Conservation (phyloP, 805 yeast species). For the Suhomyces prunicola region DNA sequence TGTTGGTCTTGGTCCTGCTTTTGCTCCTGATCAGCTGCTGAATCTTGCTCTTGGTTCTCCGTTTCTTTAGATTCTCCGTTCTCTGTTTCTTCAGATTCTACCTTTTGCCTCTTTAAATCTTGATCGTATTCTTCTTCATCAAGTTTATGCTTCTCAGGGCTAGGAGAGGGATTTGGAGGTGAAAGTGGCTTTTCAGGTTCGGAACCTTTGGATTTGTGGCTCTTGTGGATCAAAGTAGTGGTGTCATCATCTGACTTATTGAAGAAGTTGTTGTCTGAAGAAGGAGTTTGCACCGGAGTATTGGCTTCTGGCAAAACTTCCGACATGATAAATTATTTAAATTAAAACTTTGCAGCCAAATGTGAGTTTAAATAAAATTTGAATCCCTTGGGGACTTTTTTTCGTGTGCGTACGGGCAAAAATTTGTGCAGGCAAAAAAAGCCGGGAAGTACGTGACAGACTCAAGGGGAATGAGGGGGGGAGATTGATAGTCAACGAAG, state of each 20-base stretch:
- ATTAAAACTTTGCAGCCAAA: slow-evolving; percentile 2
- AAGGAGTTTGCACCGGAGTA: slow-evolving; percentile 40
- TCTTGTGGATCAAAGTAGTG: slow-evolving; percentile 7
- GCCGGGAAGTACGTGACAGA: not conserved
- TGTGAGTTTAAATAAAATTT: slow-evolving; percentile 1
- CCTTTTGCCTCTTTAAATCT: slow-evolving; percentile 18
- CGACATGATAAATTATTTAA: slow-evolving; percentile 18
- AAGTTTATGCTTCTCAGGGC: slow-evolving; percentile 33
- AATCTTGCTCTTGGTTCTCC: slow-evolving; percentile 12
- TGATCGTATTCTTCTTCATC: slow-evolving; percentile 24
- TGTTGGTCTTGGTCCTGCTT: slow-evolving; percentile 4
- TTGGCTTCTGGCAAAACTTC: slow-evolving; percentile 30
- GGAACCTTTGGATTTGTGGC: slow-evolving; percentile 3
- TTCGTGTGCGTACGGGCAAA: not conserved
- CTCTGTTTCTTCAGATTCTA: slow-evolving; percentile 20
- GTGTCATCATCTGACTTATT: slow-evolving; percentile 18
- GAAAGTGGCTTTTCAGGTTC: slow-evolving; percentile 39
- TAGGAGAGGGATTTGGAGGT: slow-evolving; percentile 46
- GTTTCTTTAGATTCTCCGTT: slow-evolving; percentile 16
- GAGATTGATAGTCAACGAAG: not conserved
- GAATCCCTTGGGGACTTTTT: not conserved
- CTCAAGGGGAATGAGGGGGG: not conserved
- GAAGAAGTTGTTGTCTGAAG: slow-evolving; percentile 25
- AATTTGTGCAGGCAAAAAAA: not conserved
- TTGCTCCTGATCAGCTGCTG: slow-evolving; percentile 2